Evolutionary conservation across 148 eudicot genomes (phyloP), one percentile per base, ranked within the genome.

Genomic region (Cornus kousa): DNA sequence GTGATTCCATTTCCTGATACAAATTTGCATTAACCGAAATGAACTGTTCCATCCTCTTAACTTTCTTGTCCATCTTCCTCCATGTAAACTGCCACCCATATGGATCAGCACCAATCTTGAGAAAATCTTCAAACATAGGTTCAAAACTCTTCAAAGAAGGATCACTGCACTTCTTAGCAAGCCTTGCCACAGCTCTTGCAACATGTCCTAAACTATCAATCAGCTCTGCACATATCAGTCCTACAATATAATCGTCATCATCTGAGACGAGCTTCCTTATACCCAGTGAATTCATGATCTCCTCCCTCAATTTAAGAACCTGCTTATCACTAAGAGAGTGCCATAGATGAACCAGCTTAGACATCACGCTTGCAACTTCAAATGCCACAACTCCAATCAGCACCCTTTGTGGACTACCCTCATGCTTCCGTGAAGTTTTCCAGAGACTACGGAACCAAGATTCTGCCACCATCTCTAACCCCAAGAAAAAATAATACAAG

Each of bases 391-490:
- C 89, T 67, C 90, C 93, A 72, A 91, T 79, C 68, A 60, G 40
- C 17, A 24, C 74, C 32, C 80, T 83, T 46, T 80, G 71, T 24
- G 73, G 46, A 20, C 77, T 81, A 33, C 32, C 60, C 2, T 81
- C 87, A 16, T 81, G 84, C 80, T 89, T 91, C 31, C 77, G 80
- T 35, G 83, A 86, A 37, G 81, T 67, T 83, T 67, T 85, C 94
- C 88, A 91, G 9, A 91, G 72, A 83, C 78, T 79, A 14, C 86
- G 88, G 74, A 91, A 86, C 94, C 94, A 91, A n/a, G 92, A 88
- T 40, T 91, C 85, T 6, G 83, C 86, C 22, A 85, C 91, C 91
- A 88, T 89, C 72, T 86, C 72, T 78, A 57, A 43, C 55, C 75
- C 79, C 39, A 13, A 28, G 20, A 9, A 59, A 70, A 55, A 68